Conservation (phyloP, 306 rosid species). For the Trifolium dubium region DNA sequence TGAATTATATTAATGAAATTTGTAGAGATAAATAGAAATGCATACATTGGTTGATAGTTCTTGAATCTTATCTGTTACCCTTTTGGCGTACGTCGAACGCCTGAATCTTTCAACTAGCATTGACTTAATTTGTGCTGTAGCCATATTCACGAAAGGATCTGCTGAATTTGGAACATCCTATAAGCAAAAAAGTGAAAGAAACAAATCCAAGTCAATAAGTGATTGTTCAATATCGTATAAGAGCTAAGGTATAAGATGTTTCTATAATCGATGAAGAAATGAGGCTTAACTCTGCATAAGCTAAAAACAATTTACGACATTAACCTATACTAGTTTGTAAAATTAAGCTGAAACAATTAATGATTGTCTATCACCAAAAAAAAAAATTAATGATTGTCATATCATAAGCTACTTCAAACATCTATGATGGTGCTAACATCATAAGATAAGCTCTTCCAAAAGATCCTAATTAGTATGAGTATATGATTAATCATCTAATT, state of each 20-base stretch:
- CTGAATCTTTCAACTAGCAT: constrained; percentile 75
- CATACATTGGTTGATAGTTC: constrained; percentile 75
- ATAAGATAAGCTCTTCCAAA: neutral
- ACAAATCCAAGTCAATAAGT: constrained; percentile 20
- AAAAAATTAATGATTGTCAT: neutral
- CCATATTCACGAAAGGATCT: constrained; percentile 81
- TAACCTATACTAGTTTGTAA: neutral
- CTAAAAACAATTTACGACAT: neutral
- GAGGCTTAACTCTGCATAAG: neutral
- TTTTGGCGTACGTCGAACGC: constrained; percentile 66
- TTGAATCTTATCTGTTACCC: constrained; percentile 62
- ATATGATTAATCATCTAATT: neutral
- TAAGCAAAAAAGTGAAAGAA: neutral
- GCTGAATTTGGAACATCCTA: constrained; percentile 77
- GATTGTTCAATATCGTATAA: neutral
- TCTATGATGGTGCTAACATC: neutral
- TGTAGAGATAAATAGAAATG: constrained; percentile 12
- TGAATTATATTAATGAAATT: neutral
- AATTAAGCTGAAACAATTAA: neutral
- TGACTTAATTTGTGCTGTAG: constrained; percentile 80
- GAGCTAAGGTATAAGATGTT: neutral
- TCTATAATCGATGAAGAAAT: neutral
- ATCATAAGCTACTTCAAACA: neutral
- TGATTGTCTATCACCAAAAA: no score
- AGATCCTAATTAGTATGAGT: neutral